A percentile compares a stretch with the other conserved stretches of the same genome.
These are phyloP conservation scores for Grigorovia transvaalensis DNA, from an alignment of 805 yeast species.

Conservation along the genomic window DNA sequence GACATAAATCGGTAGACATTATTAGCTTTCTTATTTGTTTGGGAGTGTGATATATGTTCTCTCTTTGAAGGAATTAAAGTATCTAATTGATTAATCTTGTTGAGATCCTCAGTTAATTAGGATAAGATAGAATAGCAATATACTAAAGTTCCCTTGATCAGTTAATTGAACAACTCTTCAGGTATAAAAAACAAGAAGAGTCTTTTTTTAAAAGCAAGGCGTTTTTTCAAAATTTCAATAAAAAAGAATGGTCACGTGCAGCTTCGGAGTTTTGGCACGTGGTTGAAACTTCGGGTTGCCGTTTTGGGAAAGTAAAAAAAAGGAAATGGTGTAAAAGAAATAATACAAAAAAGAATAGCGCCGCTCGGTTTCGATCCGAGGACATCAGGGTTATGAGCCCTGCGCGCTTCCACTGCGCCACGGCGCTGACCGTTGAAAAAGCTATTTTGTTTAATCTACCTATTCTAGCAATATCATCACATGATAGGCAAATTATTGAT, in stretches of 20 bases:
- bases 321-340: no score
- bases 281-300: not conserved
- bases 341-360: conserved; percentile 42
- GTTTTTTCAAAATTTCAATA: no score
- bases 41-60: not conserved
- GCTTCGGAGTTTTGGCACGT: not conserved
- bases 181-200: no score
- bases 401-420: conserved; percentile 99
- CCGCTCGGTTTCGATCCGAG: conserved; percentile 94
- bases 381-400: conserved; percentile 99
- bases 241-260: not conserved
- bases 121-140: no score
- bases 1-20: conserved; percentile 26
- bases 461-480: no score
- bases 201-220: no score
- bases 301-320: not conserved
- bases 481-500: no score
- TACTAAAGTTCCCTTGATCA: no score
- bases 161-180: no score
- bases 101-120: no score
- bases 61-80: not conserved
- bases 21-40: not conserved
- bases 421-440: conserved; percentile 48
- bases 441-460: no score
- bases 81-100: not conserved